Evolutionary conservation across 495 filamentous ascomycete species (phyloP), one percentile per base, ranked within the genome.

Genomic region (Aspergillus ostianus): DNA sequence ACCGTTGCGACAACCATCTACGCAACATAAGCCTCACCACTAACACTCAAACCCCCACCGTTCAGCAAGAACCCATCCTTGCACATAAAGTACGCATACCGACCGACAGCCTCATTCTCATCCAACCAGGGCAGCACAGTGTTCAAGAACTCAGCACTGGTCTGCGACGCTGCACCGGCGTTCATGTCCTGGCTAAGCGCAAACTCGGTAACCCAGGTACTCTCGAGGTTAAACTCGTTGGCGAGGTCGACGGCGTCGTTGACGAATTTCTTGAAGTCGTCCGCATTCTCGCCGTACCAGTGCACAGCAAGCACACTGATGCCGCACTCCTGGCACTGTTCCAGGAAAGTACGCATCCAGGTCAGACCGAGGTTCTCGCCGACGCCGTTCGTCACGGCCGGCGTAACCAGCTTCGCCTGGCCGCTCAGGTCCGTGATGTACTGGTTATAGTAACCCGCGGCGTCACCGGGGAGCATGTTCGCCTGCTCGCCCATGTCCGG

Each of bases 181-280:
- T 49, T 53, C n/a, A 60, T 30, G 55, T 82, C 86, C 13, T 63
- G 61, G 59, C 55, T 73, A 21, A 77, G 68, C 6, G 69, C 71
- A 68, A 95, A 96, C 77, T 97, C 92, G 51, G 91, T 92, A 60
- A 95, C 75, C 88, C 89, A 95, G 66, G 95, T 75, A 20, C 84
- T 81, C 62, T 79, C 75, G 62, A 84, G 77, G 50, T 69, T 69
- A 69, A 84, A 67, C 19, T 65, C 55, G n/a, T 47, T 13, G 4
- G 76, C 84, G 41, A 77, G 67, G 3, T 65, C 60, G 67, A 83
- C 66, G 26, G 83, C 86, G 18, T 84, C 47, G 56, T 71, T 59
- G 52, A 91, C 69, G 67, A 90, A 85, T 17, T 69, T 55, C 59
- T 85, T 80, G 81, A 93, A 89, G 44, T 78, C 73, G 4, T 74